These are phyloP conservation scores for Pholiota microspora DNA, from an alignment of 768 basidiomycete species.

Conservation along the genomic window DNA sequence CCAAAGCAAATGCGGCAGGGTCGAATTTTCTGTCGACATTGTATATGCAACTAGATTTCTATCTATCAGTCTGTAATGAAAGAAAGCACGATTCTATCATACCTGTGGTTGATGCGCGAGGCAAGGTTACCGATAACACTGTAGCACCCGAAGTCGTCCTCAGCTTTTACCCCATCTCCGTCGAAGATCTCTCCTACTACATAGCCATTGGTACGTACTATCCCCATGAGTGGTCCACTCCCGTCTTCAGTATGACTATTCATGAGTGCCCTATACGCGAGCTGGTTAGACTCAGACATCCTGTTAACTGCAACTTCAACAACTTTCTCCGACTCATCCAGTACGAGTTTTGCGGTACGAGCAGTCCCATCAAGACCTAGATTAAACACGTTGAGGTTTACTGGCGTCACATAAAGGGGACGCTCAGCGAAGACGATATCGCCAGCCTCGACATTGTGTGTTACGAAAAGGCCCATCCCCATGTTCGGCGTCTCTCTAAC, in stretches of 20 bases:
- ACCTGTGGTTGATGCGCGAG: constrained; percentile 37
- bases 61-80: no score
- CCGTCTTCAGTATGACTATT: constrained; percentile 32
- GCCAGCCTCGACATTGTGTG: constrained; percentile 22
- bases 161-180: constrained; percentile 2
- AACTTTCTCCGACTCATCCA: constrained; percentile 12
- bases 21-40: constrained; percentile 27
- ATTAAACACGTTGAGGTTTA: constrained; percentile 7
- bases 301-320: constrained; percentile 23
- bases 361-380: no score
- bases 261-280: constrained; percentile 28
- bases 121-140: constrained; percentile 2
- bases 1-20: constrained; percentile 27
- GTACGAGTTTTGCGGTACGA: no score
- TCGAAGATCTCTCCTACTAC: constrained; percentile 19
- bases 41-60: constrained; percentile 26
- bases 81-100: not conserved
- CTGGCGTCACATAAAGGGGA: constrained; percentile 30
- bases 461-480: constrained; percentile 32
- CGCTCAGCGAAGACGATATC: constrained; percentile 36
- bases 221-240: constrained; percentile 30
- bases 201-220: constrained; percentile 32
- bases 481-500: constrained; percentile 9
- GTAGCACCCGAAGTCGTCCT: not conserved
- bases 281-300: constrained; percentile 22